Evolutionary conservation across 192 early-diverging fungal species (phyloP).

Genomic region (Thamnidium elegans): DNA sequence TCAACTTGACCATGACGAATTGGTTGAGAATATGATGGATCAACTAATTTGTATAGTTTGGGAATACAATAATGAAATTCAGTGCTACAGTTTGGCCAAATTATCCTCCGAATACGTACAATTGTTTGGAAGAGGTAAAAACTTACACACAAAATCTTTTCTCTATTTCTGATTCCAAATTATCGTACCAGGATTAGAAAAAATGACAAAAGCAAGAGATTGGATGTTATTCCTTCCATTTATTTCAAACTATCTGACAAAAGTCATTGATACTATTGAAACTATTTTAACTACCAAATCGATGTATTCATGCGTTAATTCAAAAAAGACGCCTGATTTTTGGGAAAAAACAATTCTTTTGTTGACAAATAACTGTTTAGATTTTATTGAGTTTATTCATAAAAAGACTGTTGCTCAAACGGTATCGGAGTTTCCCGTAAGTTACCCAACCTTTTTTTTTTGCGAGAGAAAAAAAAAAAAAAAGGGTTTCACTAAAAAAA

Average conservation of each 20-base stretch:
- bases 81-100: too few species aligned
- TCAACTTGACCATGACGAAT: background rate
- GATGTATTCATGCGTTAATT: background rate
- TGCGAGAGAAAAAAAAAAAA: background rate
- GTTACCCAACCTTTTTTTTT: background rate
- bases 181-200: background rate
- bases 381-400: slow-evolving; percentile 18
- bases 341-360: slow-evolving; percentile 7
- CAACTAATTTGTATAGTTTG: slow-evolving; percentile 7
- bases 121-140: background rate
- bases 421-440: background rate
- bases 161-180: background rate
- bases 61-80: background rate
- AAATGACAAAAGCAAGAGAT: background rate
- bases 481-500: background rate
- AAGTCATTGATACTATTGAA: background rate
- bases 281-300: background rate
- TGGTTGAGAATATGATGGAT: background rate
- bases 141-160: background rate
- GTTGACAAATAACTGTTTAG: slow-evolving; percentile 1
- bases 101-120: background rate
- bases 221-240: slow-evolving; percentile 13
- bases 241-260: background rate
- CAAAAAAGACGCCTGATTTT: background rate
- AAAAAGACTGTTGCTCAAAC: background rate